Conservation (phyloP, 2,329 filamentous ascomycete species). For the Cercospora beticola region DNA sequence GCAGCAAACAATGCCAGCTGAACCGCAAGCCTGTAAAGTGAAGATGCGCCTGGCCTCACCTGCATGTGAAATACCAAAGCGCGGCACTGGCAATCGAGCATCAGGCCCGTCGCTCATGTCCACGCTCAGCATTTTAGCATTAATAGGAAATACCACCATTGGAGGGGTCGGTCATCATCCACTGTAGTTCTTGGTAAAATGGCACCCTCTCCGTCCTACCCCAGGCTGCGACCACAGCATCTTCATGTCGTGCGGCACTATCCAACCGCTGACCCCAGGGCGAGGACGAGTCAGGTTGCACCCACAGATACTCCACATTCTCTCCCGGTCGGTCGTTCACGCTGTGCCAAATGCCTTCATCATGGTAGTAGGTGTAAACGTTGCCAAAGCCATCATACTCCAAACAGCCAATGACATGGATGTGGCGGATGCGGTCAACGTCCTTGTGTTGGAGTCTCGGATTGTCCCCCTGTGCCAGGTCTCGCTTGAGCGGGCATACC, state of each 20-base stretch:
- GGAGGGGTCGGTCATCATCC: not conserved
- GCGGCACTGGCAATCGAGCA: no score
- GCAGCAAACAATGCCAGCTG: not conserved
- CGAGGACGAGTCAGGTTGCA: not conserved
- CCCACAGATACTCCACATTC: no score
- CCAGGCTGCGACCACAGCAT: not conserved
- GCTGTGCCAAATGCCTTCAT: not conserved
- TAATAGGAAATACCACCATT: not conserved
- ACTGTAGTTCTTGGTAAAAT: not conserved
- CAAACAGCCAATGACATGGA: not conserved
- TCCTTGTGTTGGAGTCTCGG: not conserved
- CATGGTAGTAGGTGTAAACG: not conserved
- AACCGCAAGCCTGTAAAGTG: not conserved
- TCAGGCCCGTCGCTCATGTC: no score
- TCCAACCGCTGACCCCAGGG: not conserved
- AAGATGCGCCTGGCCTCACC: not conserved
- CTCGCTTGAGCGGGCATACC: no score
- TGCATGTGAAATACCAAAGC: no score
- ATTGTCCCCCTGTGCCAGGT: no score
- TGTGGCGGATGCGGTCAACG: not conserved
- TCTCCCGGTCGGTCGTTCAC: no score
- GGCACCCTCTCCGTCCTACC: not conserved
- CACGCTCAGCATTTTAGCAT: not conserved
- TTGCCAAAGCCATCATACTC: not conserved
- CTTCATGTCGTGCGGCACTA: not conserved